These are phyloP conservation scores for Debaryomyces maramus DNA, from an alignment of 805 yeast genomes.

Conservation along the genomic window DNA sequence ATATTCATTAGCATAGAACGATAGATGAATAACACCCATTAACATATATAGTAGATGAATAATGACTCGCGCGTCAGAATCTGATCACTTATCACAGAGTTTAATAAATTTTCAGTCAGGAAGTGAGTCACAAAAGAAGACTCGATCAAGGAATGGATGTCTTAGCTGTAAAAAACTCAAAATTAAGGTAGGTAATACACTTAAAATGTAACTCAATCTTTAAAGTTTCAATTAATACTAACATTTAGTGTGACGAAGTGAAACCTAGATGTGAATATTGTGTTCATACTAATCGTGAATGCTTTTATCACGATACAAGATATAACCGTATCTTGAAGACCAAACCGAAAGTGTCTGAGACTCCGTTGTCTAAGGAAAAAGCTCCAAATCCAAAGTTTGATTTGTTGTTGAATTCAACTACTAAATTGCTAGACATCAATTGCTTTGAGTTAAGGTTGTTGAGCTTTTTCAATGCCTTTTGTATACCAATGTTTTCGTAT, in stretches of 20 bases:
- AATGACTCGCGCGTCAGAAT: no score
- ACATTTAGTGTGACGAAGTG: constrained; percentile 31
- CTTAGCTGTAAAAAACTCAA: constrained; percentile 30
- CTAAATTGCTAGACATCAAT: constrained; percentile 12
- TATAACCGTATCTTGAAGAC: no score
- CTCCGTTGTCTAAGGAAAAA: no score
- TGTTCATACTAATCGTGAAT: constrained; percentile 23
- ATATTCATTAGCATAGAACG: no score
- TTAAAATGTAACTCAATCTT: background rate
- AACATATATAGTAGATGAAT: no score
- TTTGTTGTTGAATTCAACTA: constrained; percentile 1
- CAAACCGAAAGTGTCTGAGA: no score
- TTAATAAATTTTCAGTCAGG: no score
- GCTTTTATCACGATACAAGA: constrained; percentile 28
- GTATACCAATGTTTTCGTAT: constrained; percentile 27
- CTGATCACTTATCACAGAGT: no score
- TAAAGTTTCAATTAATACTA: constrained; percentile 15
- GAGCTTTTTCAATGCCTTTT: constrained; percentile 27
- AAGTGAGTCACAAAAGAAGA: no score
- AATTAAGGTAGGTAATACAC: constrained; percentile 28
- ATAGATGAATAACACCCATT: no score
- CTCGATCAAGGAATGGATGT: constrained; percentile 28
- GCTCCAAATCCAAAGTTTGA: background rate
- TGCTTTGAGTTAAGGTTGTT: constrained; percentile 25
- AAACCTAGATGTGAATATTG: constrained; percentile 37